phyloP scores from a whole-genome alignment of 345 rosid genomes.

The Hibiscus mutabilis region DNA sequence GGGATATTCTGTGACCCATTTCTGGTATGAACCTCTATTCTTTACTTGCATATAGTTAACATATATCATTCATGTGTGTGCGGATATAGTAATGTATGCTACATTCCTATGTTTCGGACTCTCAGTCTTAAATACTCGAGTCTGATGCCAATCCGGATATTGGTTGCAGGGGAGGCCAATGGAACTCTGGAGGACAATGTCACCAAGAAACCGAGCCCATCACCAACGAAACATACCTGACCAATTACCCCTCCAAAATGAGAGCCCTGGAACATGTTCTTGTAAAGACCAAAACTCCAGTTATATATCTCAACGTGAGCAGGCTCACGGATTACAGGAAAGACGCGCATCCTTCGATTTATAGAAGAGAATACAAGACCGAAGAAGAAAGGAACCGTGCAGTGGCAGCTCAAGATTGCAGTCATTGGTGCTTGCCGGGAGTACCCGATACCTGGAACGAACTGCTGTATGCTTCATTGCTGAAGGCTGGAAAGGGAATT shows the following conservation, averaged over 20 bases:
- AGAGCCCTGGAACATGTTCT: slow-evolving; percentile 52
- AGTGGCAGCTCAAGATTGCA: slow-evolving; percentile 70
- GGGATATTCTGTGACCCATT: slow-evolving; percentile 85
- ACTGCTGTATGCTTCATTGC: slow-evolving; percentile 60
- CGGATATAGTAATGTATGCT: no score
- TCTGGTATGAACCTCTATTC: slow-evolving; percentile 35
- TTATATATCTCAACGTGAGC: slow-evolving; percentile 69
- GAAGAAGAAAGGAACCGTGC: slow-evolving; percentile 44
- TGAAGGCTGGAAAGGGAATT: slow-evolving; percentile 43
- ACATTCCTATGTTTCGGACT: neutral
- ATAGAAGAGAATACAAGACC: slow-evolving; percentile 49
- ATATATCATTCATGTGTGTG: no score
- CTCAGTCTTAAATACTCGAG: neutral
- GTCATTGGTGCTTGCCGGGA: slow-evolving; percentile 81
- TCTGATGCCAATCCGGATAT: neutral
- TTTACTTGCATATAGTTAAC: neutral
- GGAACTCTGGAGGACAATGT: slow-evolving; percentile 91
- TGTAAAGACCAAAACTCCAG: slow-evolving; percentile 53
- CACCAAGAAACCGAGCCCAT: slow-evolving; percentile 77
- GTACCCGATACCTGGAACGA: slow-evolving; percentile 87
- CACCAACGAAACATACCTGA: slow-evolving; percentile 37
- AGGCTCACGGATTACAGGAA: slow-evolving; percentile 70
- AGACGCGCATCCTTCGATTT: slow-evolving; percentile 82
- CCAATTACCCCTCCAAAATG: slow-evolving; percentile 81
- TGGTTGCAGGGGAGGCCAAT: slow-evolving; percentile 68